Evolutionary conservation across 2,329 filamentous ascomycete genomes (phyloP).

Genomic region (Colletotrichum neosansevieriae): DNA sequence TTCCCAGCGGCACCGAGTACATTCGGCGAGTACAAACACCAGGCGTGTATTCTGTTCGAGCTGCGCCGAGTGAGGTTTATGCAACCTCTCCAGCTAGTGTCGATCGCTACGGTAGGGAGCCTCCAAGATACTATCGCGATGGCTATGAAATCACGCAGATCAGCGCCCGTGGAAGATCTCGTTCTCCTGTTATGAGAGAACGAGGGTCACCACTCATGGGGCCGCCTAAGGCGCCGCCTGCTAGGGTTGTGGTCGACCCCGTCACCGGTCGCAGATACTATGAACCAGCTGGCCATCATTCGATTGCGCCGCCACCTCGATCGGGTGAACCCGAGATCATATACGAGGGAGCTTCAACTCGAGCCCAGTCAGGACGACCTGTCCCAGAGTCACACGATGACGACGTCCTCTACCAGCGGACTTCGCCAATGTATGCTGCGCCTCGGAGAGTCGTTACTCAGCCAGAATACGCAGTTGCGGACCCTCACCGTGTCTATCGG

Average conservation of each 20-base stretch:
- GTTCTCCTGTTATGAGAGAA: conserved; percentile 60
- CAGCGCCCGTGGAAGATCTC: conserved; percentile 61
- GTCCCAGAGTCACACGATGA: conserved; percentile 62
- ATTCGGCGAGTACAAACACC: conserved; percentile 54
- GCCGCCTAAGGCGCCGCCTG: conserved; percentile 64
- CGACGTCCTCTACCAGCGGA: conserved; percentile 62
- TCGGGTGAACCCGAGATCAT: conserved; percentile 66
- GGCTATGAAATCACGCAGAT: conserved; percentile 57
- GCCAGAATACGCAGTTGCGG: conserved; percentile 66
- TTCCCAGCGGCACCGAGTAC: conserved; percentile 49
- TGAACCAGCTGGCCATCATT: conserved; percentile 66
- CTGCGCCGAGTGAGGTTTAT: conserved; percentile 53
- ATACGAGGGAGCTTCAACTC: conserved; percentile 73
- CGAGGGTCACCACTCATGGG: conserved; percentile 62
- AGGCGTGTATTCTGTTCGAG: conserved; percentile 51
- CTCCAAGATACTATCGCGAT: conserved; percentile 59
- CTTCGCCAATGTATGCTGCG: conserved; percentile 63
- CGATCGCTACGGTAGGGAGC: conserved; percentile 56
- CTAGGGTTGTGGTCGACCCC: conserved; percentile 80
- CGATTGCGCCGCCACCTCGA: conserved; percentile 61
- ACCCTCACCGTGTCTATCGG: conserved; percentile 65
- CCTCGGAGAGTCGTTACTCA: conserved; percentile 72
- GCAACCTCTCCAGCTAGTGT: conserved; percentile 57
- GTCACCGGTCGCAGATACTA: conserved; percentile 84
- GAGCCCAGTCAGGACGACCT: conserved; percentile 64